Evolutionary conservation across 1,139 yeast genomes (phyloP).

Genomic region (Debaryomyces udenii): DNA sequence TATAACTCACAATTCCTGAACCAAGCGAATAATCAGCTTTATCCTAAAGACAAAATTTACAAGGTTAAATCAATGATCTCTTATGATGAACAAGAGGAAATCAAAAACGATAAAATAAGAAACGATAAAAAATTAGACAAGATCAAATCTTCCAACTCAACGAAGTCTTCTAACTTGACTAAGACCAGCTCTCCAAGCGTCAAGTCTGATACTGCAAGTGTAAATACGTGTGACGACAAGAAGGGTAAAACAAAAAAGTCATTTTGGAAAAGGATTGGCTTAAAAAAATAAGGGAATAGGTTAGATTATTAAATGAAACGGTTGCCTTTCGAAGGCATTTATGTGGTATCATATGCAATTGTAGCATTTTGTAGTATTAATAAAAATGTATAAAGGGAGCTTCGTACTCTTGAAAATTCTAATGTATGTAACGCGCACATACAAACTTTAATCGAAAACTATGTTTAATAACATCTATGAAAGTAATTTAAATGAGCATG

Average conservation of each 20-base stretch:
- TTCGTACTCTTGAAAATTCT: no score
- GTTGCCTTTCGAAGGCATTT: no score
- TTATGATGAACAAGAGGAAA: constrained; percentile 34
- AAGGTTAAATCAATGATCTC: constrained; percentile 45
- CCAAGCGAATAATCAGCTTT: constrained; percentile 10
- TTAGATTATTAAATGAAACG: no score
- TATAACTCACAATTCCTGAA: constrained; percentile 28
- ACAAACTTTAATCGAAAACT: no score
- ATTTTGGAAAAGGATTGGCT: constrained; percentile 36
- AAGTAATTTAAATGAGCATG: no score
- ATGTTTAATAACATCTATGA: no score
- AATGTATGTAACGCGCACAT: no score
- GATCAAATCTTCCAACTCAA: constrained; percentile 12
- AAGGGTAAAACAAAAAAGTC: constrained; percentile 26
- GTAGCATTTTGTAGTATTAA: no score
- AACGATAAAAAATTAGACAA: constrained; percentile 20
- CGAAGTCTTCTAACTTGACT: constrained; percentile 10
- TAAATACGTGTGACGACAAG: constrained; percentile 13
- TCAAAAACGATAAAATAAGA: constrained; percentile 26
- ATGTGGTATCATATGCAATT: no score
- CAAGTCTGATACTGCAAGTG: constrained; percentile 15
- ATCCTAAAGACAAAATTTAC: constrained; percentile 28
- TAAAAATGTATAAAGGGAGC: no score
- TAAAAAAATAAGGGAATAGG: constrained; percentile 25
- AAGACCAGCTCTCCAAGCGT: constrained; percentile 12